Conservation (phyloP, 331 rosid species). For the Pyracantha coccinea region DNA sequence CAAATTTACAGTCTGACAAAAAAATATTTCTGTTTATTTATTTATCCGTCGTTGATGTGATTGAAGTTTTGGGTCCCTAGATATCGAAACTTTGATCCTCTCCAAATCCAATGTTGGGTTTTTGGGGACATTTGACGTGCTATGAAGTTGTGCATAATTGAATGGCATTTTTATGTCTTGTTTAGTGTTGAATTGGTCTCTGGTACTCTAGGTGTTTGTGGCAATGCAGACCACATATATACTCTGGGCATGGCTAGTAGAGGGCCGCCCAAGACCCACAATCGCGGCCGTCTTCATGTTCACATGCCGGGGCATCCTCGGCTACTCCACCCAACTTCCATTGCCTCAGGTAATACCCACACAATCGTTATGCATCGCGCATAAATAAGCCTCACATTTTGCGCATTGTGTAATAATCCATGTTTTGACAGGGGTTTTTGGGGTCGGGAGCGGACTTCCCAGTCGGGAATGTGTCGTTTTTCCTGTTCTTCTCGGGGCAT, state of each 20-base stretch:
- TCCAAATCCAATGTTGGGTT: background rate
- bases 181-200: background rate
- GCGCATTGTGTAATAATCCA: background rate
- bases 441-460: conserved; percentile 94
- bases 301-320: conserved; percentile 90
- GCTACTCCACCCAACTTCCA: conserved; percentile 93
- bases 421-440: conserved; percentile 47
- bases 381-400: background rate
- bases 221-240: conserved; percentile 90
- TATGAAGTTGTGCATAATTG: background rate
- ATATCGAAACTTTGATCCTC: background rate
- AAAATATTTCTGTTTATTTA: background rate
- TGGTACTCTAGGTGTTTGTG: conserved; percentile 54
- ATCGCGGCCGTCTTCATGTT: conserved; percentile 82
- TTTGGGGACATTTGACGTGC: background rate
- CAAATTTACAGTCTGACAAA: background rate
- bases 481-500: conserved; percentile 79
- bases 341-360: conserved; percentile 59
- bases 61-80: background rate
- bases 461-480: conserved; percentile 88
- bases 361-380: background rate
- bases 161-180: background rate
- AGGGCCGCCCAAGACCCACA: conserved; percentile 86
- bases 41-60: background rate
- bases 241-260: conserved; percentile 77